These are phyloP conservation scores for Cladorrhinum sp. DNA, from an alignment of 2,329 filamentous ascomycete species.

Conservation along the genomic window DNA sequence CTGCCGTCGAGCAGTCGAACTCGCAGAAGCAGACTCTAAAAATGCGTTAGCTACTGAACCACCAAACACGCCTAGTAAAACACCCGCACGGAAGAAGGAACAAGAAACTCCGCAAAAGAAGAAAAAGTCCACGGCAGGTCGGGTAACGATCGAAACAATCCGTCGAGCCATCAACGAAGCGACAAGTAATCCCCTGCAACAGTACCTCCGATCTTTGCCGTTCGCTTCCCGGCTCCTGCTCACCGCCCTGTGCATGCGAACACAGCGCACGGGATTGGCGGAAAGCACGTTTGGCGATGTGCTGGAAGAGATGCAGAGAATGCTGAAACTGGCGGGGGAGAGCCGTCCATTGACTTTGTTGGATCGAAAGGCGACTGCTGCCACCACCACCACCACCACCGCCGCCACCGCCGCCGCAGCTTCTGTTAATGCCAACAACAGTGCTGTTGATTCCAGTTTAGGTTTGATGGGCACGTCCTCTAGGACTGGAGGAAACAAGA, in stretches of 20 bases:
- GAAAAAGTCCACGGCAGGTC: slow-evolving; percentile 43
- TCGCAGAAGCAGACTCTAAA: slow-evolving; percentile 72
- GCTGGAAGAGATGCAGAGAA: slow-evolving; percentile 75
- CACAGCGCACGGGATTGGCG: slow-evolving; percentile 76
- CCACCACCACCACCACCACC: too few relatives aligned
- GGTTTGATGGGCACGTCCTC: slow-evolving; percentile 15
- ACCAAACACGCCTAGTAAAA: slow-evolving; percentile 60
- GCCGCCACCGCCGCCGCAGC: too few relatives aligned
- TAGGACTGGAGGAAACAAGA: slow-evolving; percentile 5
- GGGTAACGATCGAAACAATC: slow-evolving; percentile 89
- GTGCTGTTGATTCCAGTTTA: slow-evolving; percentile 7
- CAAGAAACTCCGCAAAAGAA: slow-evolving; percentile 28
- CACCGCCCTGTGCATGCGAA: slow-evolving; percentile 73
- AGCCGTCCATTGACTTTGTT: slow-evolving; percentile 62
- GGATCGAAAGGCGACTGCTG: slow-evolving; percentile 24
- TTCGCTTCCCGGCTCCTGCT: slow-evolving; percentile 82
- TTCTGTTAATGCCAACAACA: neutral
- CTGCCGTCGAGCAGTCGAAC: slow-evolving; percentile 88
- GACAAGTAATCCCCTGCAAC: slow-evolving; percentile 86
- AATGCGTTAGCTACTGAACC: slow-evolving; percentile 26
- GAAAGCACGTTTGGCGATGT: slow-evolving; percentile 90
- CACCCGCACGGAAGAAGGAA: slow-evolving; percentile 28
- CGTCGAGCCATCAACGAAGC: slow-evolving; percentile 94
- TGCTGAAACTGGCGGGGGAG: slow-evolving; percentile 56
- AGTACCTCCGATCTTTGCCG: slow-evolving; percentile 79